phyloP scores from a whole-genome alignment of 1,284 basidiomycete species.

The Kwoniella shivajii region DNA sequence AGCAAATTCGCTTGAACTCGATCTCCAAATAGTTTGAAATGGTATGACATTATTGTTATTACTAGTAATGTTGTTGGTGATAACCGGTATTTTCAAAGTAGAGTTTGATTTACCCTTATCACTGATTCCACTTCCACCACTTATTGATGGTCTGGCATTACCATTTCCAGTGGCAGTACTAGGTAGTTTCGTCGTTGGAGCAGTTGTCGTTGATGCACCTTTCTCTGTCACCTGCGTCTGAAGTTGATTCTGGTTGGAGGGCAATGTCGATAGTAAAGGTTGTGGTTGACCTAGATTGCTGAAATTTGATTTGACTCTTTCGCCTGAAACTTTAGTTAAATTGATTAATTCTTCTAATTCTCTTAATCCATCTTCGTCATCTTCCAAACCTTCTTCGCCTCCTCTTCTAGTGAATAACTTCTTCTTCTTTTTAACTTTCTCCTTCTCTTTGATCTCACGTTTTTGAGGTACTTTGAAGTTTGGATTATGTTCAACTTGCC shows the following conservation, averaged over 20 bases:
- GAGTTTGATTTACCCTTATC: not conserved
- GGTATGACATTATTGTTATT: conserved; percentile 10
- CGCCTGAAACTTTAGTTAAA: conserved; percentile 61
- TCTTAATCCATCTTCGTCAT: conserved; percentile 75
- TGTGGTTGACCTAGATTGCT: not conserved
- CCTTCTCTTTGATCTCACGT: conserved; percentile 58
- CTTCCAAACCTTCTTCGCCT: conserved; percentile 60
- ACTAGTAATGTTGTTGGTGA: not conserved
- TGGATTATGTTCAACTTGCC: conserved; percentile 89
- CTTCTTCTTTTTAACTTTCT: conserved; percentile 59
- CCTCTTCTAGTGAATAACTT: conserved; percentile 5
- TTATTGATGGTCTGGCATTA: not conserved
- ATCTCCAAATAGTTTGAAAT: conserved; percentile 26
- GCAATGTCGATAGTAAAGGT: too few species aligned
- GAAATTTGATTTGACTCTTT: conserved; percentile 23
- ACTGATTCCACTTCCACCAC: not conserved
- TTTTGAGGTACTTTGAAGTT: conserved; percentile 91
- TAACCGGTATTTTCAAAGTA: not conserved
- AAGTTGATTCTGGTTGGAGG: too few species aligned
- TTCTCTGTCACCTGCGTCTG: too few species aligned
- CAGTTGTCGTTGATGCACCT: not conserved
- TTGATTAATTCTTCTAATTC: conserved; percentile 65
- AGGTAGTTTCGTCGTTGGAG: not conserved
- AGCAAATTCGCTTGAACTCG: conserved; percentile 27
- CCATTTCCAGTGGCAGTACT: not conserved